Evolutionary conservation across 306 rosid species (phyloP).

Genomic region (Notholithocarpus densiflorus): DNA sequence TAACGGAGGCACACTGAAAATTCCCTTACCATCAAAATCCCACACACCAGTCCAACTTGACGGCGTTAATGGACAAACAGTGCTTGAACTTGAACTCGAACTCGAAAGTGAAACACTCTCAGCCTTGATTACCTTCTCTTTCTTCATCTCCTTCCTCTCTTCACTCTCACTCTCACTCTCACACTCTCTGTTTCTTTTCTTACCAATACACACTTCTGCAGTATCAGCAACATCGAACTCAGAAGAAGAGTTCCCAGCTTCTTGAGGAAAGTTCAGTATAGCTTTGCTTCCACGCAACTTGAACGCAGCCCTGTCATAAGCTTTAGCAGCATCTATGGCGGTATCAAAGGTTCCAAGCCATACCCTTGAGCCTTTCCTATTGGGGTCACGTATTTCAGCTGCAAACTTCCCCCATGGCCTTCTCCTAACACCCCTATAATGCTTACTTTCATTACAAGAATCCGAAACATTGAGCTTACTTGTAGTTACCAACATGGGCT

Average conservation of each 20-base stretch:
- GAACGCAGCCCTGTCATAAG: slow-evolving; percentile 54
- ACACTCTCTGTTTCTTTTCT: slow-evolving; percentile 27
- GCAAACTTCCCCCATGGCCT: slow-evolving; percentile 61
- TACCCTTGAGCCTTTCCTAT: slow-evolving; percentile 43
- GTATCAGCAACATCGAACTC: background rate
- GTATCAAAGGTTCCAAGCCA: slow-evolving; percentile 60
- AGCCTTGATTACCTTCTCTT: background rate
- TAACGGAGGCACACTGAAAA: slow-evolving; percentile 49
- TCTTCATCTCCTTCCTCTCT: slow-evolving; percentile 15
- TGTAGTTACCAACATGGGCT: background rate
- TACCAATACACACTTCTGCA: slow-evolving; percentile 3
- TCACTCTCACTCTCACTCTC: background rate
- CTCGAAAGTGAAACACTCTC: slow-evolving; percentile 2
- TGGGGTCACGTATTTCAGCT: slow-evolving; percentile 53
- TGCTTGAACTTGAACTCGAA: too few relatives aligned
- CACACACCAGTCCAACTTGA: slow-evolving; percentile 49
- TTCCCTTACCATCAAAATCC: slow-evolving; percentile 43
- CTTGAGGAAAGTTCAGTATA: slow-evolving; percentile 51
- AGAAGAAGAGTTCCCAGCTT: slow-evolving; percentile 10
- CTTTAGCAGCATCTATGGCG: slow-evolving; percentile 51
- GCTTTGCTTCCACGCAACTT: slow-evolving; percentile 51
- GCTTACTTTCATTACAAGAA: slow-evolving; percentile 8
- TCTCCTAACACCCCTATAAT: slow-evolving; percentile 47
- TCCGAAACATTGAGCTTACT: background rate
- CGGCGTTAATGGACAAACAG: slow-evolving; percentile 38